Evolutionary conservation across 169 alveolate species (phyloP).

Genomic region (Neospora caninum): DNA sequence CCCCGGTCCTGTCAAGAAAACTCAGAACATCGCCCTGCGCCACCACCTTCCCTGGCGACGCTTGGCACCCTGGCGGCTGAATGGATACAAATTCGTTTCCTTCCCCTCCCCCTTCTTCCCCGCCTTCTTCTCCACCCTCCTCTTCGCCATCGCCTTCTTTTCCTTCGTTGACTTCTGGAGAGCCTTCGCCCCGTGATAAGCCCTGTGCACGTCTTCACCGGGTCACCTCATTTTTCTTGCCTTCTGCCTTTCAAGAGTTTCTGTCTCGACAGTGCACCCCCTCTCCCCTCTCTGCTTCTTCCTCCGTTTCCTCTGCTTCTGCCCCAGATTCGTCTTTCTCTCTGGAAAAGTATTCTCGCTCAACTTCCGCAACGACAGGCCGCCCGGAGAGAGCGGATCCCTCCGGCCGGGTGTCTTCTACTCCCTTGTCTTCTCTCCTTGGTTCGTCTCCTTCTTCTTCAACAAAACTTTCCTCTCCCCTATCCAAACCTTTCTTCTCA

Average conservation of each 20-base stretch:
- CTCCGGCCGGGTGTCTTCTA: too few relatives aligned
- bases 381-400: too few relatives aligned
- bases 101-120: background rate
- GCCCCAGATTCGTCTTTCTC: background rate
- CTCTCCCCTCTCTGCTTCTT: background rate
- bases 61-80: background rate
- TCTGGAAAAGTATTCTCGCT: background rate
- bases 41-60: background rate
- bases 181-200: background rate
- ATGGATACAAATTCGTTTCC: background rate
- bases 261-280: conserved; percentile 2
- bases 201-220: background rate
- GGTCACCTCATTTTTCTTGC: background rate
- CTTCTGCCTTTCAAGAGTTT: background rate
- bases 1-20: too few relatives aligned
- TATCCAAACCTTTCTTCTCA: background rate
- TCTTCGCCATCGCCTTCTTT: background rate
- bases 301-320: background rate
- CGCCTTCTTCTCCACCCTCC: background rate
- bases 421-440: background rate
- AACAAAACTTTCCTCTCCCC: background rate
- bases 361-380: background rate
- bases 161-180: background rate
- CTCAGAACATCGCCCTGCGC: background rate
- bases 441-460: background rate